Conservation (phyloP, 2,329 filamentous ascomycete genomes). For the Rhytidhysteron rufulum region DNA sequence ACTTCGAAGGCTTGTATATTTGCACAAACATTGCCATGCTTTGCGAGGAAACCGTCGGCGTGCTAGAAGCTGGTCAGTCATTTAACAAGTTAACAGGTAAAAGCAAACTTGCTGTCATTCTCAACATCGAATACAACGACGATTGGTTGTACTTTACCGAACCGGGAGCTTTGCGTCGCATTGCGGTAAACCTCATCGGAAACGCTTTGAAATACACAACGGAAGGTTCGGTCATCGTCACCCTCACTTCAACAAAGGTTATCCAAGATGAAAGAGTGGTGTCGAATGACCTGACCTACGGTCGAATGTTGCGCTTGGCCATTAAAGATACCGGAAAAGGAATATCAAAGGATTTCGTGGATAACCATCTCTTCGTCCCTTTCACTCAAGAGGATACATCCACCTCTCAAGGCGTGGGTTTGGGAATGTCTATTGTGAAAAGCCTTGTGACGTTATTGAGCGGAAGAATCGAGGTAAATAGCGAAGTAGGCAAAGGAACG, state of each 20-base stretch:
- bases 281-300: not conserved
- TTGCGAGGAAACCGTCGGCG: conserved; percentile 6
- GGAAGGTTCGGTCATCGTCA: conserved; percentile 5
- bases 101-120: conserved; percentile 1
- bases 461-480: conserved; percentile 22
- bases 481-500: conserved; percentile 18
- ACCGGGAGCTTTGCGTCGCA: conserved; percentile 6
- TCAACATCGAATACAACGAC: conserved; percentile 4
- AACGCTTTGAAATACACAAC: conserved; percentile 8
- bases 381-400: conserved; percentile 30
- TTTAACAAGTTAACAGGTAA: conserved; percentile 1
- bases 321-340: conserved; percentile 28
- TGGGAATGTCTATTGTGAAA: conserved; percentile 32
- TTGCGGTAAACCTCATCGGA: conserved; percentile 6
- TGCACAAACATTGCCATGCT: conserved; percentile 8
- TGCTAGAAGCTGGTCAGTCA: conserved; percentile 4
- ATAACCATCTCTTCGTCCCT: conserved; percentile 25
- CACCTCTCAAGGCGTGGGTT: conserved; percentile 28
- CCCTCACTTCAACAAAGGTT: not conserved
- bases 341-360: conserved; percentile 26
- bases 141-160: conserved; percentile 7
- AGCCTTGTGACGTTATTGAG: conserved; percentile 21
- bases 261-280: not conserved
- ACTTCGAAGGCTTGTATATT: conserved; percentile 12
- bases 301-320: conserved; percentile 1